Percentiles rank a stretch among this genome's conserved stretches.
These are phyloP conservation scores for Filosporella fistucella DNA, from an alignment of 495 filamentous ascomycete species.

Conservation along the genomic window DNA sequence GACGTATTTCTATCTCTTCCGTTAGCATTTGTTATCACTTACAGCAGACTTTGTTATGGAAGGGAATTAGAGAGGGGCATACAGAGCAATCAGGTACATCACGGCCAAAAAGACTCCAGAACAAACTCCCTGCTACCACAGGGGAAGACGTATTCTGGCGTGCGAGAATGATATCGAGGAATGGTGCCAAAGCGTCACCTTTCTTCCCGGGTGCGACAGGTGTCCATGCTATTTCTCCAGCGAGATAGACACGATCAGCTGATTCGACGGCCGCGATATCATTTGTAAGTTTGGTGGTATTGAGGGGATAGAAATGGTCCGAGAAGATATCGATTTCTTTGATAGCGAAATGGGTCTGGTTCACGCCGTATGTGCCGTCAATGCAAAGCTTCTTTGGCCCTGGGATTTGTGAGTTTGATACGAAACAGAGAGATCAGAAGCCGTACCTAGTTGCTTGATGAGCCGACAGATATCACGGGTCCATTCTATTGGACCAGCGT, in stretches of 20 bases:
- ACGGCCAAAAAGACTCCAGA: constrained; percentile 49
- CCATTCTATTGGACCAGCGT: constrained; percentile 45
- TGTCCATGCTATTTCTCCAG: constrained; percentile 51
- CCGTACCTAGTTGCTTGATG: constrained; percentile 45
- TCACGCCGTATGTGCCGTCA: constrained; percentile 53
- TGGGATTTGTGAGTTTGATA: too few relatives aligned
- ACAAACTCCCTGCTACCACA: constrained; percentile 38
- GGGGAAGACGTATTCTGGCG: constrained; percentile 21
- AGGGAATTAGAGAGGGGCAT: constrained; percentile 11
- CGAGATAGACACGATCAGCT: constrained; percentile 41
- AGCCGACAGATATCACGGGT: constrained; percentile 39
- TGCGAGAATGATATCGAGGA: constrained; percentile 39
- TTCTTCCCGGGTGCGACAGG: constrained; percentile 20
- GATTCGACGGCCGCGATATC: constrained; percentile 37
- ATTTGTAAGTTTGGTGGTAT: constrained; percentile 34
- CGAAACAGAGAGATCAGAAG: too few relatives aligned
- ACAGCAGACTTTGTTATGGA: too few relatives aligned
- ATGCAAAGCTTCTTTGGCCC: constrained; percentile 43
- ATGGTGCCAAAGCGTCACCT: constrained; percentile 32
- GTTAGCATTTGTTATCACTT: too few relatives aligned
- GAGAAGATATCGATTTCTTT: constrained; percentile 46
- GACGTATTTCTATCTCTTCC: constrained; percentile 29
- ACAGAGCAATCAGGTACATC: constrained; percentile 44
- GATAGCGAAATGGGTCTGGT: constrained; percentile 41
- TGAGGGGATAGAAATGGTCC: constrained; percentile 49